A percentile compares a stretch with the other conserved stretches of the same genome.
Evolutionary conservation across 257 asterid species (phyloP).

Genomic region (Misopates orontium): DNA sequence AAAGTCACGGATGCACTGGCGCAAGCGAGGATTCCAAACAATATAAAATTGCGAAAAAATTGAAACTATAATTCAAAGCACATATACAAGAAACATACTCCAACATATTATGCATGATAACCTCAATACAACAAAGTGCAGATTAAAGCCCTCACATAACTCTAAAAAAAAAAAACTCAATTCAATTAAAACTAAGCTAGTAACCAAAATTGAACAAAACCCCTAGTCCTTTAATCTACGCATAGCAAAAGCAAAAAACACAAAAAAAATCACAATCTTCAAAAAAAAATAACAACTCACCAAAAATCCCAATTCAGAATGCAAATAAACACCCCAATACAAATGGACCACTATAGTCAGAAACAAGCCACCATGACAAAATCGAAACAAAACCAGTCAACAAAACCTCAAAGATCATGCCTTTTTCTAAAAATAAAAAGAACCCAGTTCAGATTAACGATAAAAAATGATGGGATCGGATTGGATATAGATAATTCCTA

Average conservation of each 20-base stretch:
- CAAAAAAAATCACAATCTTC: neutral
- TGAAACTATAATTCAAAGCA: constrained; percentile 9
- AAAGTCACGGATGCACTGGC: constrained; percentile 13
- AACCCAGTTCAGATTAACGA: constrained; percentile 25
- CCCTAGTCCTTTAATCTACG: constrained; percentile 1
- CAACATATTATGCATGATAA: no score
- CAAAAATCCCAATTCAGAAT: constrained; percentile 29
- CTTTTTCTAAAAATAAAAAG: constrained; percentile 15
- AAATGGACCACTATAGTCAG: constrained; percentile 32
- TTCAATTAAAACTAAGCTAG: constrained; percentile 4
- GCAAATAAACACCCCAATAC: constrained; percentile 34
- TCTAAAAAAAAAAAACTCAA: constrained; percentile 14
- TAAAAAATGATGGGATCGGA: constrained; percentile 31
- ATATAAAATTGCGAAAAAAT: neutral
- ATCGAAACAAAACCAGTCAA: constrained; percentile 30
- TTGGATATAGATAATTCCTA: no score
- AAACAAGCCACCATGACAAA: constrained; percentile 33
- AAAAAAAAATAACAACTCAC: constrained; percentile 20
- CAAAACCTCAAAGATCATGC: constrained; percentile 45
- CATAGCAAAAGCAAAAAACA: constrained; percentile 4
- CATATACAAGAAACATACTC: neutral
- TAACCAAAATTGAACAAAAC: constrained; percentile 9
- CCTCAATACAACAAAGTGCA: constrained; percentile 5
- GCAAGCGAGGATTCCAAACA: neutral
- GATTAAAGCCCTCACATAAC: constrained; percentile 14